These are phyloP conservation scores for Flueggea neowawraea DNA, from an alignment of 441 rosid species.

Conservation along the genomic window DNA sequence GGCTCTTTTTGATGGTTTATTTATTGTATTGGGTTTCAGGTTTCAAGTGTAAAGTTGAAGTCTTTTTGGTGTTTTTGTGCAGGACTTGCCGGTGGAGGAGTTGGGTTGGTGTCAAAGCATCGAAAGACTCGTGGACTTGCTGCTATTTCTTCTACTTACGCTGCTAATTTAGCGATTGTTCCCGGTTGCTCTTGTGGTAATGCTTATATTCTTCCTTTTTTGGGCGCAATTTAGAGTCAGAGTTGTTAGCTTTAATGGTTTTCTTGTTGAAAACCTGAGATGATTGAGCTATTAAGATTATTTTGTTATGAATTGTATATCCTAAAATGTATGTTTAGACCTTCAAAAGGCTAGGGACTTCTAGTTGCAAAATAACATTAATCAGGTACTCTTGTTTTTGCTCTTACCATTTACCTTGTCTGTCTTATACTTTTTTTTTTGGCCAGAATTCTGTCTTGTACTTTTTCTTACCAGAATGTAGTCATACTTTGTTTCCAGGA, in stretches of 20 bases:
- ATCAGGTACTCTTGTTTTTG: too few relatives aligned
- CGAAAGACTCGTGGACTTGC: constrained; percentile 56
- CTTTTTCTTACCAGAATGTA: too few relatives aligned
- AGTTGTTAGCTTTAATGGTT: not conserved
- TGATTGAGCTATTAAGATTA: too few relatives aligned
- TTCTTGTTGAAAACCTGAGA: too few relatives aligned
- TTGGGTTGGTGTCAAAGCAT: constrained; percentile 64
- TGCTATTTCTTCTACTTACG: constrained; percentile 58
- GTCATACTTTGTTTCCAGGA: too few relatives aligned
- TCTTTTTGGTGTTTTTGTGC: constrained; percentile 4
- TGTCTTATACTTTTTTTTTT: too few relatives aligned
- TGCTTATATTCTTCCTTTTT: constrained; percentile 7
- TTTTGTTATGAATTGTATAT: too few relatives aligned
- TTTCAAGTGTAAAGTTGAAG: not conserved
- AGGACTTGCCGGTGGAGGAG: constrained; percentile 75
- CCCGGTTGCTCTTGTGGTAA: constrained; percentile 84
- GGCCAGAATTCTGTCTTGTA: too few relatives aligned
- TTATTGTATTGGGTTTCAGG: not conserved
- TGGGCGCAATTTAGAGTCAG: not conserved
- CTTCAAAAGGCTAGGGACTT: too few relatives aligned
- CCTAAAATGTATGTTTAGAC: too few relatives aligned
- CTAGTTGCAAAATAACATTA: too few relatives aligned
- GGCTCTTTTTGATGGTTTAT: not conserved
- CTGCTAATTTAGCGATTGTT: constrained; percentile 67
- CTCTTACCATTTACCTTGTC: too few relatives aligned